Base-by-base conservation (phyloP, 2,329 filamentous ascomycete genomes). In the Neofusicoccum kwambonambiense region DNA sequence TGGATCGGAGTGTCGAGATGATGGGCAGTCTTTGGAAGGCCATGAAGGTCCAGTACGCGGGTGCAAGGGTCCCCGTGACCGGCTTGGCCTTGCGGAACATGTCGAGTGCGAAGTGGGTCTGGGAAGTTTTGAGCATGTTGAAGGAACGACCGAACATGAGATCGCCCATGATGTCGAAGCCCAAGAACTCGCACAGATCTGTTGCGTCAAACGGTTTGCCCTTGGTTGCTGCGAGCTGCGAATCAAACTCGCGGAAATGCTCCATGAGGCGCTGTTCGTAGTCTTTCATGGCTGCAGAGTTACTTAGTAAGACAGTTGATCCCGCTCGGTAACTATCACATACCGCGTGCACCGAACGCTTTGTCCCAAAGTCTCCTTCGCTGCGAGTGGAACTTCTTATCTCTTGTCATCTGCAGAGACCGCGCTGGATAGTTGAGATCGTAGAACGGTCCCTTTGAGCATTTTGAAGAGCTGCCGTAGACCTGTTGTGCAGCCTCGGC, bases 101-200 rank as follows among this genome's bases (percentile, higher is more conserved):
- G 17, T 77, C 71, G 5, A 78, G 78, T 19, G 78, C 77, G 66
- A 78, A 76, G 13, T 80, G 71, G 65, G 81, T 78, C 41, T 68
- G 70, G 7, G 74, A 73, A n/a, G 76, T 73, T 67, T 79, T 75
- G 60, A 82, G 67, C 78, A 81, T 79, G 41, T 74, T 73, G 67
- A 82, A 80, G 47, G 78, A 71, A 68, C 81, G 79, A 2, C 79
- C 79, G 68, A 82, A 80, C 31, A 77, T 77, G 19, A 82, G 68
- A 66, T 83, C 81, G 12, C 80, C 81, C 78, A 85, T 84, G 64
- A 84, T 79, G 65, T 85, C 83, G 66, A 84, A 81, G 11, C 80
- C 77, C 42, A 84, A 70, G 73, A 77, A 82, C 65, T 79, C 60
- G 51, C 19, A 56, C 9, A 54, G 17, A 12, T 27, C n/a, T 1